These are phyloP conservation scores for Camellia japonica DNA, from an alignment of 148 eudicot species.

Conservation along the genomic window DNA sequence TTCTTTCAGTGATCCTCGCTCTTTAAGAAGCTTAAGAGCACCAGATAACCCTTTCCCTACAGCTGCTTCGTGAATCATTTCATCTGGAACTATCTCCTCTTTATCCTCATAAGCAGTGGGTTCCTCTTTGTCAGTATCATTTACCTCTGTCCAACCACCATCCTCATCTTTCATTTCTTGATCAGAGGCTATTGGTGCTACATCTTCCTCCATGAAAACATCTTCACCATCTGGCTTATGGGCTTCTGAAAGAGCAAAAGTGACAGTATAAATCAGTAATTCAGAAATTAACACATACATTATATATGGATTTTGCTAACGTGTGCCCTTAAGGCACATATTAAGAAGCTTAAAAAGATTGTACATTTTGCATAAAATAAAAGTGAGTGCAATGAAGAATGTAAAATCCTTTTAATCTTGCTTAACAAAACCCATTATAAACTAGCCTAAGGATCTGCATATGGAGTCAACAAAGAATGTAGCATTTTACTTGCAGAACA, in stretches of 20 bases:
- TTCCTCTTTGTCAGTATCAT: constrained; percentile 46
- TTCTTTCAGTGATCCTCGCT: constrained; percentile 86
- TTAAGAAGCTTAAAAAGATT: too few relatives aligned
- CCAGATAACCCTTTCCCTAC: constrained; percentile 91
- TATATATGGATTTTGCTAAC: too few relatives aligned
- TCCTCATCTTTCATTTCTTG: constrained; percentile 45
- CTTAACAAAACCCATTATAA: background rate
- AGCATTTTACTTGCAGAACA: constrained; percentile 5
- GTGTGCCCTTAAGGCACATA: too few relatives aligned
- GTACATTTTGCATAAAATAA: too few relatives aligned
- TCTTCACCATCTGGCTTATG: constrained; percentile 68
- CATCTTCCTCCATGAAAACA: constrained; percentile 97
- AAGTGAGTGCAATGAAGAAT: too few relatives aligned
- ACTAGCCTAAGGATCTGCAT: background rate
- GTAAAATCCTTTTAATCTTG: too few relatives aligned
- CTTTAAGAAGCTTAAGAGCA: constrained; percentile 70
- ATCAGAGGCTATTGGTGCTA: constrained; percentile 46
- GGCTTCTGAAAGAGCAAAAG: constrained; percentile 51
- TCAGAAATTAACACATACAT: background rate
- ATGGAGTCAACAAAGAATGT: background rate
- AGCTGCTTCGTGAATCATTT: constrained; percentile 75
- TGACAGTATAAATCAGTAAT: constrained; percentile 14
- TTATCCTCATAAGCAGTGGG: constrained; percentile 35
- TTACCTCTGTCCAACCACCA: constrained; percentile 61
- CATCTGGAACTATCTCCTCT: constrained; percentile 59